These are phyloP conservation scores for Datura wrightii DNA, from an alignment of 257 asterid genomes.

Conservation along the genomic window DNA sequence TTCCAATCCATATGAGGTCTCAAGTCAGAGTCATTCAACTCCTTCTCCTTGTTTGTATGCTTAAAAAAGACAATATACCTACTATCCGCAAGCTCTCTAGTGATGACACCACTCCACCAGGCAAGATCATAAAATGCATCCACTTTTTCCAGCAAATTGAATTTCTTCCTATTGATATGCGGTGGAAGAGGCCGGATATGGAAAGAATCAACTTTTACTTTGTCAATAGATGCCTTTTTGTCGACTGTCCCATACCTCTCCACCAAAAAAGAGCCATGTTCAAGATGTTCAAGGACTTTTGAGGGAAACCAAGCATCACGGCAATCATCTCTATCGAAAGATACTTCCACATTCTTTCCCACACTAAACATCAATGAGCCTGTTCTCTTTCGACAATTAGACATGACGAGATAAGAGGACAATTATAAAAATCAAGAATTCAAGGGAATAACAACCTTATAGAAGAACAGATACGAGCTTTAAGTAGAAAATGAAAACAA, in stretches of 20 bases:
- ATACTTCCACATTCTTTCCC: slow-evolving; percentile 73
- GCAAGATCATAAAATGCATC: slow-evolving; percentile 61
- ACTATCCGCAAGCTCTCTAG: slow-evolving; percentile 54
- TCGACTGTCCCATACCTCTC: slow-evolving; percentile 37
- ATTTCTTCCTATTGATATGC: slow-evolving; percentile 51
- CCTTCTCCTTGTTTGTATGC: slow-evolving; percentile 45
- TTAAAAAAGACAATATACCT: slow-evolving; percentile 58
- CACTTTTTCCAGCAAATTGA: slow-evolving; percentile 65
- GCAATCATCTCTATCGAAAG: slow-evolving; percentile 51
- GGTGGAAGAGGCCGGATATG: slow-evolving; percentile 86
- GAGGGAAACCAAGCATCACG: slow-evolving; percentile 73
- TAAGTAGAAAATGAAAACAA: slow-evolving; percentile 7
- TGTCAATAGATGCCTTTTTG: slow-evolving; percentile 29
- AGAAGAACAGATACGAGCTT: background rate
- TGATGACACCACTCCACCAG: slow-evolving; percentile 76
- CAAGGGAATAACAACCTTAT: background rate
- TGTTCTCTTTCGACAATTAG: slow-evolving; percentile 54
- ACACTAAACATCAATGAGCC: slow-evolving; percentile 62
- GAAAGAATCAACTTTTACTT: slow-evolving; percentile 47
- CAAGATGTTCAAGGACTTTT: slow-evolving; percentile 45
- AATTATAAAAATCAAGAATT: slow-evolving; percentile 27
- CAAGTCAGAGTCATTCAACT: slow-evolving; percentile 51
- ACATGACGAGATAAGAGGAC: slow-evolving; percentile 31
- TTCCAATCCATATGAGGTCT: slow-evolving; percentile 88
- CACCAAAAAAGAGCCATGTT: slow-evolving; percentile 53